Base-by-base conservation (phyloP, 2,329 filamentous ascomycete genomes). In the Xylaria digitata region DNA sequence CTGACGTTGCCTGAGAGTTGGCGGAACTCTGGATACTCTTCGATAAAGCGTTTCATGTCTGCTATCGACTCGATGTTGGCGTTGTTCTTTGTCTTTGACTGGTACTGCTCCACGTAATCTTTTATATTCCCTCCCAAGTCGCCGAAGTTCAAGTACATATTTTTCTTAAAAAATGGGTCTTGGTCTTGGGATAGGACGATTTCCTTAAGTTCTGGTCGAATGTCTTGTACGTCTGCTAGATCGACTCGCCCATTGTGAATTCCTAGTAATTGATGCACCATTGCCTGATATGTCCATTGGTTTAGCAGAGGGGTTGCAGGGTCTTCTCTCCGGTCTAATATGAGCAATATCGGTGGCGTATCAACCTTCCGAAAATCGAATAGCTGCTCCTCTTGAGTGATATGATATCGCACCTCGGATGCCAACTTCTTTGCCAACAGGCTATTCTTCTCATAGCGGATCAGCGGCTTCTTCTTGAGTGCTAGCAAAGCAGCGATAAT, bases 211-310 rank as follows among this genome's bases (percentile, higher is more conserved):
- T 97, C 95, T 0, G 93, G 91, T 17, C 92, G 86, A 63, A 96
- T 88, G 61, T 97, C 94, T 13, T 92, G 92, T 0, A 97, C 90
- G 62, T 92, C 87, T 69, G 90, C 91, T 40, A 99, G 84, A 76
- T 97, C 92, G 0, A 99, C 96, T 57, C 95, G 88, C n/a, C 96
- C 96, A 77, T 98, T 98, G 65, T 92, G 88, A 71, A 99, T 97
- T 5, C 96, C 96, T 13, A 99, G 84, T 1, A 98, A 82, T 76
- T 99, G 96, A 77, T 99, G 96, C 0, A 99, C 96, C 94, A 99
- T 99, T n/a, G 96, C 96, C 80, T 99, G 96, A 76, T 99, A 99
- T 30, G 96, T 99, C 96, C 96, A 99, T 78, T 99, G 96, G 2
- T 94, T 97, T 55, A 99, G 85, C 11, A 99, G 83, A 0, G 96